These are phyloP conservation scores for Ganoderma multipileum DNA, from an alignment of 1,284 basidiomycete genomes.

Conservation along the genomic window DNA sequence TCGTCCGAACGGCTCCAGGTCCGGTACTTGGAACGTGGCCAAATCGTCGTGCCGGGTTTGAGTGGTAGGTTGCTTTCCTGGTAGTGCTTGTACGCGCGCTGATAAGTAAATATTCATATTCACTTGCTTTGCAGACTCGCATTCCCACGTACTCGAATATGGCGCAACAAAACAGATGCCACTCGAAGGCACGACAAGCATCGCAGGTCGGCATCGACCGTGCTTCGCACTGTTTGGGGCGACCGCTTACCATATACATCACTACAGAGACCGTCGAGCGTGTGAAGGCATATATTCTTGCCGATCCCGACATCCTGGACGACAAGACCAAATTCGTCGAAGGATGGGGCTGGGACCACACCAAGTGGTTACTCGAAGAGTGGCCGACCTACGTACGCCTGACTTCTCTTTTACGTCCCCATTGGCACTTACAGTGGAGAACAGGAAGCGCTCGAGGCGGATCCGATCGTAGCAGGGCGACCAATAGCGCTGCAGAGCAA, in stretches of 20 bases:
- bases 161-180: constrained; percentile 70
- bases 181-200: constrained; percentile 68
- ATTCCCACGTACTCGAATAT: constrained; percentile 82
- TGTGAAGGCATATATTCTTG: constrained; percentile 70
- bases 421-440: not conserved
- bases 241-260: not conserved
- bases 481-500: constrained; percentile 83
- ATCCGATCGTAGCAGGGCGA: constrained; percentile 70
- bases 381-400: constrained; percentile 79
- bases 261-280: constrained; percentile 66
- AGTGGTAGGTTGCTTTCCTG: constrained; percentile 53
- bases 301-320: constrained; percentile 58
- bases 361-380: constrained; percentile 65
- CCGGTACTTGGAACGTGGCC: constrained; percentile 57
- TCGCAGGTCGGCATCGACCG: constrained; percentile 51
- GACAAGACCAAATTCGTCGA: constrained; percentile 72
- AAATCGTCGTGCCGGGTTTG: constrained; percentile 71
- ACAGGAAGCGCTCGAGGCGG: constrained; percentile 76
- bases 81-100: not conserved
- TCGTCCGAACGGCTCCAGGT: constrained; percentile 39
- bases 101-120: not conserved
- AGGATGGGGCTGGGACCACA: constrained; percentile 95
- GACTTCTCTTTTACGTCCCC: not conserved
- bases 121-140: constrained; percentile 65
- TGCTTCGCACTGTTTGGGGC: not conserved